Percentiles rank a stretch among this genome's conserved stretches.
Conservation (phyloP, 805 yeast species). For the Wickerhamomyces silvicola region DNA sequence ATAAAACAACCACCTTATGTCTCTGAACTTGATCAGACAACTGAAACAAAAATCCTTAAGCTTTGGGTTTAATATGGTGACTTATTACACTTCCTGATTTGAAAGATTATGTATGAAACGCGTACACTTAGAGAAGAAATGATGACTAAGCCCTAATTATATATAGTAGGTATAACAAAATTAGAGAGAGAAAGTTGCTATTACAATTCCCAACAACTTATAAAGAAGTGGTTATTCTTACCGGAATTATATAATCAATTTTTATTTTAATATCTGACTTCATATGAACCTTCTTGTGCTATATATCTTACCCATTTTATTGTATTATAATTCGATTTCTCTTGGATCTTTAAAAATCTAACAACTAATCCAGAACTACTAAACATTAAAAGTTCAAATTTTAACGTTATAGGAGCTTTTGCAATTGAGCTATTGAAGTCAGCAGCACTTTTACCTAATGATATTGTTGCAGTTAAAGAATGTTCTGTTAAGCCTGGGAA, state of each 20-base stretch:
- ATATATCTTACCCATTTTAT: conserved; percentile 85
- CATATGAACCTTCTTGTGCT: conserved; percentile 74
- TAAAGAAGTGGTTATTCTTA: not conserved
- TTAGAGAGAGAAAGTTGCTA: too few relatives aligned
- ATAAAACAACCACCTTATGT: too few relatives aligned
- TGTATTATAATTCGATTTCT: conserved; percentile 57
- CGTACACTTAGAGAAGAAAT: too few relatives aligned
- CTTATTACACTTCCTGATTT: too few relatives aligned
- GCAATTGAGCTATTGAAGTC: conserved; percentile 18
- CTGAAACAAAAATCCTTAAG: too few relatives aligned
- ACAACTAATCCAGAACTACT: conserved; percentile 74
- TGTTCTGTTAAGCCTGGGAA: conserved; percentile 62
- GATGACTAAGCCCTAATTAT: too few relatives aligned
- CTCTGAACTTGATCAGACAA: too few relatives aligned
- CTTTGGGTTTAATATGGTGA: too few relatives aligned
- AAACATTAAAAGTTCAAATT: conserved; percentile 66
- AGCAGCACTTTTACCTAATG: conserved; percentile 22
- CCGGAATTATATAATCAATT: not conserved
- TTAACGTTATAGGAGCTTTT: conserved; percentile 68
- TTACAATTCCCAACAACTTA: too few relatives aligned
- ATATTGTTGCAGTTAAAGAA: conserved; percentile 50
- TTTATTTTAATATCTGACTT: conserved; percentile 50
- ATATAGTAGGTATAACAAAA: too few relatives aligned
- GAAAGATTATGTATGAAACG: too few relatives aligned
- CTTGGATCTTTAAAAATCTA: conserved; percentile 57